These are phyloP conservation scores for Mangifera indica DNA, from an alignment of 345 rosid genomes.

Conservation along the genomic window DNA sequence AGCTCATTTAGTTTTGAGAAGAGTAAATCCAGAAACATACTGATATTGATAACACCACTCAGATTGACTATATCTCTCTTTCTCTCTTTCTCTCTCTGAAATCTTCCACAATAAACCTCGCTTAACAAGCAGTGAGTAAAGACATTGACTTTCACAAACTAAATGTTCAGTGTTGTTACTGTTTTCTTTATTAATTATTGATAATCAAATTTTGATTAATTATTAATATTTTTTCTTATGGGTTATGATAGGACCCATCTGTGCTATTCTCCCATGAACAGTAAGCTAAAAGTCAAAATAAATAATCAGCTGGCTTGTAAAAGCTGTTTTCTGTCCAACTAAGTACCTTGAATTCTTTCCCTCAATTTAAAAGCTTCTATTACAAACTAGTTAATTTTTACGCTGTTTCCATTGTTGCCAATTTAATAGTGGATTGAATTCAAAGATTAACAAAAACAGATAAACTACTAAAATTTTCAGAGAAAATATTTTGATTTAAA, in stretches of 20 bases:
- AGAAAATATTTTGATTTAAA: too few species aligned
- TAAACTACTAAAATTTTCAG: too few species aligned
- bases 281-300: constrained; percentile 36
- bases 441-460: too few species aligned
- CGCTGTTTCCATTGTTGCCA: constrained; percentile 7
- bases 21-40: constrained; percentile 35
- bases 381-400: neutral
- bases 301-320: constrained; percentile 42
- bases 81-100: constrained; percentile 32
- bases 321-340: constrained; percentile 49
- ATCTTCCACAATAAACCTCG: constrained; percentile 23
- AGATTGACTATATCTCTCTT: constrained; percentile 32
- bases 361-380: neutral
- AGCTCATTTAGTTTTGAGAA: constrained; percentile 22
- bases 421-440: too few species aligned
- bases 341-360: neutral
- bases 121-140: constrained; percentile 42
- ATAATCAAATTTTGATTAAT: neutral
- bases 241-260: constrained; percentile 25
- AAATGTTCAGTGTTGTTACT: constrained; percentile 14
- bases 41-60: constrained; percentile 27
- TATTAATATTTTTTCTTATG: neutral
- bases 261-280: neutral
- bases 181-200: constrained; percentile 14
- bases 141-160: constrained; percentile 63